Base-by-base conservation (phyloP, 345 rosid genomes). In the Populus simonii region DNA sequence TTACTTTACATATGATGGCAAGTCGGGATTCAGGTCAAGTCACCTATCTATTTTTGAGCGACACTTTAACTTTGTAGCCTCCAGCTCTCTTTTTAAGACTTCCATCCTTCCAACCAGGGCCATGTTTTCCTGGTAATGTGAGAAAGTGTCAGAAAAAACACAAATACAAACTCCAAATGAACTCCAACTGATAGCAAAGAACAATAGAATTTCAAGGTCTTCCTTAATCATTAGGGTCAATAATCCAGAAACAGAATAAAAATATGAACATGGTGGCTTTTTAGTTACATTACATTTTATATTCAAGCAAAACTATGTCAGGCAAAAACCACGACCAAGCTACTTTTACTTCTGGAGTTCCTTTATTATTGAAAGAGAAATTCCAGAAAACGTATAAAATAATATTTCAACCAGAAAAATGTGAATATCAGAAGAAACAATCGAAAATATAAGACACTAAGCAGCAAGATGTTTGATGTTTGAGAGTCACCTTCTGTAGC, bases 401-500 rank as follows among this genome's bases (percentile, higher is more conserved):
- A 47, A 41, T 17, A 36, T 67, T 3, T 49, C 68, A 66, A 39
- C 10, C 15, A 27, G 18, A 39, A 38, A 27, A 65, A 38, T 23
- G 27, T 35, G 18, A 20, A 1, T 22, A 10, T 29, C 11, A 72
- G 36, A 15, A 20, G 38, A 9, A 41, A 70, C 20, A 29, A 45
- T 11, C 5, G 8, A 76, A 47, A 1, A 8, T 16, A 78, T 29
- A 7, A 22, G 43, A 25, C 22, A 45, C 20, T 25, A 47, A 38
- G 68, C 59, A 25, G 11, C 13, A 5, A 31, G 73, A 33, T 5
- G 36, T 39, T 70, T 18, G 12, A 47, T 35, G 53, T 49, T 8
- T 10, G 53, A 49, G 49, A 39, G 76, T 78, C 77, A 90, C 95
- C 92, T 92, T 89, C 72, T 89, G 88, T 71, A 91, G 84, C 67